phyloP scores from a whole-genome alignment of 83 land plant species.

The Diphasiastrum complanatum region DNA sequence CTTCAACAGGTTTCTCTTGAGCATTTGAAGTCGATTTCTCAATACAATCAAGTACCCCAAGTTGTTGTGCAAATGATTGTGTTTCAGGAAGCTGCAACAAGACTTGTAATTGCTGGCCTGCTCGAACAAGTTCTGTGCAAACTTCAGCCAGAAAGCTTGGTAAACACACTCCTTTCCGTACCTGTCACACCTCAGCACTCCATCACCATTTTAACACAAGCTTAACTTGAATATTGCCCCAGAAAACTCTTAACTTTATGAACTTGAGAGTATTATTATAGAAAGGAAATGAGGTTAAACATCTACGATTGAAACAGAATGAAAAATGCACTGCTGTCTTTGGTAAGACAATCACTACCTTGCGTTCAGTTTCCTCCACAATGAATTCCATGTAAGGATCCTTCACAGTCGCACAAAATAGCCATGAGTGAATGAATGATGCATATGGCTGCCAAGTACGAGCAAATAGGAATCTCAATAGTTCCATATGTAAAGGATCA shows the following conservation, averaged over 20 bases:
- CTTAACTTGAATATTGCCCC: too few relatives aligned
- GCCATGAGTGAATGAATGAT: conserved; percentile 78
- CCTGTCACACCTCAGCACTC: too few relatives aligned
- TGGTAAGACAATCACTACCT: too few relatives aligned
- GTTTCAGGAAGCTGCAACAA: conserved; percentile 58
- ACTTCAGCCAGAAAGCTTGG: conserved; percentile 72
- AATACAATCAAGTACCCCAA: conserved; percentile 1
- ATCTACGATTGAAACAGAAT: background rate
- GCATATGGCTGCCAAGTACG: conserved; percentile 75
- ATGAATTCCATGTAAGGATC: conserved; percentile 87
- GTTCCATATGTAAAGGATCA: conserved; percentile 55
- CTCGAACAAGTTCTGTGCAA: conserved; percentile 51
- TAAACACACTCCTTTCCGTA: conserved; percentile 45
- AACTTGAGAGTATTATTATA: background rate
- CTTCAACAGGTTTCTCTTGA: background rate
- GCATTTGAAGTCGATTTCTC: background rate
- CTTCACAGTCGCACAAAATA: conserved; percentile 60
- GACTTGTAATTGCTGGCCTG: conserved; percentile 93
- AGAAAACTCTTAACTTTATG: too few relatives aligned
- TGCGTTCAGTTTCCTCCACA: conserved; percentile 33
- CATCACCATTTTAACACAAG: too few relatives aligned
- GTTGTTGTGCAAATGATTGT: conserved; percentile 24
- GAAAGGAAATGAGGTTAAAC: background rate
- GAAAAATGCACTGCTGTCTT: background rate
- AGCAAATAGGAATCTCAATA: conserved; percentile 75